phyloP scores from a whole-genome alignment of 2,329 filamentous ascomycete species.

The Colletotrichum endophyticum region DNA sequence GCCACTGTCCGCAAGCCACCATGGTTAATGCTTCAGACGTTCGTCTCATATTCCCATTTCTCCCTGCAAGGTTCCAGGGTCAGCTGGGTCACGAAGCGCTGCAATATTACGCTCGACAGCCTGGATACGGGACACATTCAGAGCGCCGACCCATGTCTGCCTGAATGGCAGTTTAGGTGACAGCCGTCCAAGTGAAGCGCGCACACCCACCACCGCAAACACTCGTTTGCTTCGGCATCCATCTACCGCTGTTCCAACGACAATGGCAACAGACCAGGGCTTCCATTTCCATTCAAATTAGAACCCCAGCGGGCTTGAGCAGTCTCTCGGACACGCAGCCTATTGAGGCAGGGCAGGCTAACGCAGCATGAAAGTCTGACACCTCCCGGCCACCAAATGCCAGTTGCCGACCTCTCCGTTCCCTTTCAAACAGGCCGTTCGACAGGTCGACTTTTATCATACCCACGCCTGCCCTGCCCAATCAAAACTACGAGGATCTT shows the following conservation, averaged over 20 bases:
- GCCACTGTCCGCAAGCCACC: background rate
- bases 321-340: background rate
- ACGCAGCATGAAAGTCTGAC: background rate
- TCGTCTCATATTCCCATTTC: slow-evolving; percentile 9
- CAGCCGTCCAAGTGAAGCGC: background rate
- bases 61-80: background rate
- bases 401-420: background rate
- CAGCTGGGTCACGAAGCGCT: background rate
- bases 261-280: background rate
- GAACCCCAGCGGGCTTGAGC: background rate
- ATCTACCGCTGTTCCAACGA: background rate
- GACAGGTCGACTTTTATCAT: background rate
- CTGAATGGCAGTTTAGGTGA: background rate
- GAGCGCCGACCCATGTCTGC: background rate
- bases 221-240: background rate
- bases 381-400: background rate
- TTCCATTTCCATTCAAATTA: background rate
- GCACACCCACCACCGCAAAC: background rate
- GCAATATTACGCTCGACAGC: background rate
- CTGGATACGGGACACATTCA: background rate
- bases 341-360: background rate
- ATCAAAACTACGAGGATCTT: background rate
- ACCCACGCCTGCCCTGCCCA: background rate
- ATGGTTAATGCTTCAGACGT: slow-evolving; percentile 5
- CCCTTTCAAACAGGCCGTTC: background rate